These are phyloP conservation scores for Penicillium sp. DNA, from an alignment of 2,329 filamentous ascomycete species.

Conservation along the genomic window DNA sequence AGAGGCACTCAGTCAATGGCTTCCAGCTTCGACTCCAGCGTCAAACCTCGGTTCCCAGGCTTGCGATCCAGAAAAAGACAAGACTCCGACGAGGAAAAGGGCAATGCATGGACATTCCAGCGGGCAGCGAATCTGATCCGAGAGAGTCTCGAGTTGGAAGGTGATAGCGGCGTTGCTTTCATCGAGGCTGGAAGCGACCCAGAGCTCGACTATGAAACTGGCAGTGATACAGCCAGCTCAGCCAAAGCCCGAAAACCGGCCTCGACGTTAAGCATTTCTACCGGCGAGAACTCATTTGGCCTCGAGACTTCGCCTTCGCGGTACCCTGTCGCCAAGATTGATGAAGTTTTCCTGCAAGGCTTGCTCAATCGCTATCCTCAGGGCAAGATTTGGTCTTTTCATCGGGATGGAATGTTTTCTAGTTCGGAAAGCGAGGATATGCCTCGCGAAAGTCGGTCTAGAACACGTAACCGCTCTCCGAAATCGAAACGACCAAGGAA, in stretches of 20 bases:
- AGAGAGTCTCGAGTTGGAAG: constrained; percentile 45
- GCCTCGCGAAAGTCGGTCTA: constrained; percentile 14
- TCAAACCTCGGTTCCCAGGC: constrained; percentile 25
- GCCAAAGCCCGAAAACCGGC: constrained; percentile 14
- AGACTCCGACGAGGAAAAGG: constrained; percentile 26
- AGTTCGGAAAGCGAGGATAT: constrained; percentile 45
- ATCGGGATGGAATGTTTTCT: constrained; percentile 41
- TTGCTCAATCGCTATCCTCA: constrained; percentile 45
- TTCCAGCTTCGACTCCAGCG: constrained; percentile 22
- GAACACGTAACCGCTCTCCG: constrained; percentile 12
- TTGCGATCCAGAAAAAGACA: constrained; percentile 27
- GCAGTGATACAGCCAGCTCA: constrained; percentile 15
- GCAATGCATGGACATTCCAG: constrained; percentile 43
- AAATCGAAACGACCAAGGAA: constrained; percentile 20
- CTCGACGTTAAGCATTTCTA: constrained; percentile 30
- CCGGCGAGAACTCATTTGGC: constrained; percentile 30
- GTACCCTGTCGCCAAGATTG: constrained; percentile 29
- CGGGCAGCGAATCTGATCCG: constrained; percentile 50
- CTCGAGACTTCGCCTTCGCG: constrained; percentile 21
- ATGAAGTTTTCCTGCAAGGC: constrained; percentile 28
- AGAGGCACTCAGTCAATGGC: constrained; percentile 19
- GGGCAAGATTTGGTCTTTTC: constrained; percentile 50
- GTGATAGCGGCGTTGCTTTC: constrained; percentile 48
- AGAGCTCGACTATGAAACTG: constrained; percentile 22
- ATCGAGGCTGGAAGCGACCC: constrained; percentile 29